Percentiles rank a stretch among this genome's conserved stretches.
Conservation (phyloP, 2,329 filamentous ascomycete species). For the Rhynchosporium agropyri region DNA sequence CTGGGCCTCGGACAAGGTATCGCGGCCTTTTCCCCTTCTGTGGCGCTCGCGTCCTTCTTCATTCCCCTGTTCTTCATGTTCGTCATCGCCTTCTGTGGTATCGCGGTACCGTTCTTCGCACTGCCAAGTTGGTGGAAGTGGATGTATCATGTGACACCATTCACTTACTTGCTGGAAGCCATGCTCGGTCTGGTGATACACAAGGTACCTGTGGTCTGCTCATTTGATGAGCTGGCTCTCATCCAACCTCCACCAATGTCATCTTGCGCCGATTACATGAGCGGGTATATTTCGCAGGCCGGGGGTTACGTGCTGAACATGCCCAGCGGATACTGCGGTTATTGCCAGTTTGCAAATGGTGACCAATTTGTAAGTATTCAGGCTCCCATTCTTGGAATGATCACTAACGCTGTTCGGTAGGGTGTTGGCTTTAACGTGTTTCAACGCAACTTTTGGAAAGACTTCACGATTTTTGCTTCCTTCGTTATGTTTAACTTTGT, state of each 20-base stretch:
- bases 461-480: not conserved
- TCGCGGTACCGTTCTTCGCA: not conserved
- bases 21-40: constrained; percentile 7
- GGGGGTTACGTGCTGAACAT: constrained; percentile 3
- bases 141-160: constrained; percentile 6
- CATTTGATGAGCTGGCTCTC: not conserved
- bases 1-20: constrained; percentile 9
- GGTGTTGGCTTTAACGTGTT: constrained; percentile 1
- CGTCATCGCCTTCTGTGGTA: not conserved
- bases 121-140: not conserved
- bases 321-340: not conserved
- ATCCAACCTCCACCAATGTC: not conserved
- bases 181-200: not conserved
- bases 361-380: constrained; percentile 5
- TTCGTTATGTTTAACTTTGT: constrained; percentile 3
- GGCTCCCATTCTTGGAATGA: not conserved
- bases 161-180: constrained; percentile 3
- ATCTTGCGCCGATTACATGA: not conserved
- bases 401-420: not conserved
- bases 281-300: not conserved
- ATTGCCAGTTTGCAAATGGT: constrained; percentile 10
- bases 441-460: not conserved
- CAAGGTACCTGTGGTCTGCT: not conserved
- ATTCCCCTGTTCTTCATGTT: constrained; percentile 10
- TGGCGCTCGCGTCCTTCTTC: constrained; percentile 2